These are phyloP conservation scores for Mycena kentingensis DNA, from an alignment of 768 basidiomycete genomes.

Conservation along the genomic window DNA sequence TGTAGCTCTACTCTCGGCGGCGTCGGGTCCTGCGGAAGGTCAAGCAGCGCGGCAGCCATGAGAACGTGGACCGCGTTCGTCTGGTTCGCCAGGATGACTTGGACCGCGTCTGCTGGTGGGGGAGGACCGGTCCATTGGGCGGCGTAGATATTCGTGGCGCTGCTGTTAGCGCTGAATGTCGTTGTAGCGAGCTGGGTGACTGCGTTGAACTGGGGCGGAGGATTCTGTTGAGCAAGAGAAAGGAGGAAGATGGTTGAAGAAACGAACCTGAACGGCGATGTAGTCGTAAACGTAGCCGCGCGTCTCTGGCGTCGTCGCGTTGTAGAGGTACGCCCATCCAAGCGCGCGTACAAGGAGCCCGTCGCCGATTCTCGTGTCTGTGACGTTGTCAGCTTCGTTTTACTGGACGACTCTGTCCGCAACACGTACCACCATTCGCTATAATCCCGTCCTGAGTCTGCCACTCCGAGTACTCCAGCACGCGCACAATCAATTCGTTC, in stretches of 20 bases:
- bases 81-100: neutral
- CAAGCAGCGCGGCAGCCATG: neutral
- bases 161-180: neutral
- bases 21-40: neutral
- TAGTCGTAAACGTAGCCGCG: neutral
- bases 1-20: neutral
- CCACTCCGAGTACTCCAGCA: neutral
- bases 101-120: neutral
- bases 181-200: neutral
- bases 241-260: neutral
- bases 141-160: neutral
- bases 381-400: neutral
- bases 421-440: neutral
- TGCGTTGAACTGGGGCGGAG: neutral
- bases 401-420: neutral
- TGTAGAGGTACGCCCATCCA: neutral
- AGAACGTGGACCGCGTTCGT: neutral
- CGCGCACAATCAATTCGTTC: neutral
- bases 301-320: neutral
- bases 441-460: neutral
- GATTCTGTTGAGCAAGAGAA: neutral
- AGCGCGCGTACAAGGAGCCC: neutral
- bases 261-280: neutral
- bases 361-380: neutral
- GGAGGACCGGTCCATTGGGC: neutral